Conservation (phyloP, 441 rosid species). For the Brassica balearica region DNA sequence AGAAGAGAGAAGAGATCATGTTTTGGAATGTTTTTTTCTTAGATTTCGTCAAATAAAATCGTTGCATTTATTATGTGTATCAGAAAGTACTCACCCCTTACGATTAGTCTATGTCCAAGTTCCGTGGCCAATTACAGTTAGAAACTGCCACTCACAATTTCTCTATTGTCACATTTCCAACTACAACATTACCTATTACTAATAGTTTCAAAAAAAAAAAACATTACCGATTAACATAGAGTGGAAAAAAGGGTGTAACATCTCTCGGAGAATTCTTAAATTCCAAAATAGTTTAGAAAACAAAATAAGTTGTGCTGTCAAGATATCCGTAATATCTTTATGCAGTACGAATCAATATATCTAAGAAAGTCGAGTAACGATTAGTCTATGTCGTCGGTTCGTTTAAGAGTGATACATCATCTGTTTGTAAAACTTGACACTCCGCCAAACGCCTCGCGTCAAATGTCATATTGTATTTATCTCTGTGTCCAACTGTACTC, state of each 20-base stretch:
- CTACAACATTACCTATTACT: not conserved
- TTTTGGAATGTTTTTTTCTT: constrained; percentile 18
- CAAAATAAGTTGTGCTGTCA: not conserved
- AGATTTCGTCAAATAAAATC: not conserved
- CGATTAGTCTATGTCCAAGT: constrained; percentile 1
- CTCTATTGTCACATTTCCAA: not conserved
- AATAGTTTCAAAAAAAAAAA: not conserved
- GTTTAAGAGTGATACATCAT: constrained; percentile 17
- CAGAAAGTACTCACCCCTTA: not conserved
- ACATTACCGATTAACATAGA: not conserved
- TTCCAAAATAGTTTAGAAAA: constrained; percentile 8
- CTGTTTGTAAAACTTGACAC: constrained; percentile 3
- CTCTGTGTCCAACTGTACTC: constrained; percentile 33
- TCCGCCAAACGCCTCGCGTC: constrained; percentile 36
- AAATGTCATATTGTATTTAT: constrained; percentile 28
- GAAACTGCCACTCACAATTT: not conserved
- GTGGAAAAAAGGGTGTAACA: not conserved
- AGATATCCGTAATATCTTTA: not conserved
- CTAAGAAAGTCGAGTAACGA: not conserved
- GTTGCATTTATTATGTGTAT: constrained; percentile 25
- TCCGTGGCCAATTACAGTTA: not conserved
- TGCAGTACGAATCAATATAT: not conserved
- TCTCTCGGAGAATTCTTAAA: not conserved
- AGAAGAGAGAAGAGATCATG: not conserved
- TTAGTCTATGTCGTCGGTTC: constrained; percentile 14